phyloP scores from a whole-genome alignment of 164 flowering plant species.

The Macadamia tetraphylla region DNA sequence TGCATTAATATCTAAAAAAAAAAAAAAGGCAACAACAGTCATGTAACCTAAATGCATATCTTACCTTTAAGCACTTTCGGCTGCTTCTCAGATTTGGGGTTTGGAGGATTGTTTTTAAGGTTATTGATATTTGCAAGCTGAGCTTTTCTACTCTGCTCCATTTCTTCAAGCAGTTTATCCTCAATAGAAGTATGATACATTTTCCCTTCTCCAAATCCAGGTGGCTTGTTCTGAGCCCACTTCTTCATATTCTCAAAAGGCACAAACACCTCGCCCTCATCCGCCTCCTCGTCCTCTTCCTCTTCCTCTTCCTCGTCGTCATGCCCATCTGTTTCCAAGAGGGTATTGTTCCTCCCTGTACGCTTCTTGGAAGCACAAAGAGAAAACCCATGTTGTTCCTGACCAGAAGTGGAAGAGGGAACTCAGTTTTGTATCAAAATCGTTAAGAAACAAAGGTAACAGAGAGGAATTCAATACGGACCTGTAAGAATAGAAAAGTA shows the following conservation, averaged over 20 bases:
- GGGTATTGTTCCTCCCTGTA: constrained; percentile 12
- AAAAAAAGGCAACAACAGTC: not conserved
- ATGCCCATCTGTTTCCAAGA: constrained; percentile 20
- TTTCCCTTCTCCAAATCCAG: constrained; percentile 90
- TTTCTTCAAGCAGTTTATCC: constrained; percentile 63
- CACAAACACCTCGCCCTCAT: constrained; percentile 36
- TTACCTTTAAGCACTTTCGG: constrained; percentile 7
- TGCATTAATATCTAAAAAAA: not conserved
- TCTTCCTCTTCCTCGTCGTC: constrained; percentile 24
- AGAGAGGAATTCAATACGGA: not conserved
- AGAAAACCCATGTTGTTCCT: constrained; percentile 23
- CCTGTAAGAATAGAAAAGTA: constrained; percentile 5
- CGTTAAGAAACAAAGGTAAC: not conserved
- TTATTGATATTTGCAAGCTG: constrained; percentile 68
- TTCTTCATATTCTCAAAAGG: constrained; percentile 50
- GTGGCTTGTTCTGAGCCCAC: constrained; percentile 64
- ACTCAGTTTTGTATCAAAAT: constrained; percentile 10
- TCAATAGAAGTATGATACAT: constrained; percentile 60
- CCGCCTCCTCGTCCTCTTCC: constrained; percentile 30
- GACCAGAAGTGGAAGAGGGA: constrained; percentile 6
- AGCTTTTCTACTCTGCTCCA: constrained; percentile 62
- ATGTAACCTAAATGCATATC: constrained; percentile 8
- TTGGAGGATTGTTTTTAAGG: constrained; percentile 43
- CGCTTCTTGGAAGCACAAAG: constrained; percentile 30
- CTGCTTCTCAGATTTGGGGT: constrained; percentile 17